A percentile compares a stretch with the other conserved stretches of the same genome.
phyloP scores from a whole-genome alignment of 805 yeast species.

The Pichia californica region DNA sequence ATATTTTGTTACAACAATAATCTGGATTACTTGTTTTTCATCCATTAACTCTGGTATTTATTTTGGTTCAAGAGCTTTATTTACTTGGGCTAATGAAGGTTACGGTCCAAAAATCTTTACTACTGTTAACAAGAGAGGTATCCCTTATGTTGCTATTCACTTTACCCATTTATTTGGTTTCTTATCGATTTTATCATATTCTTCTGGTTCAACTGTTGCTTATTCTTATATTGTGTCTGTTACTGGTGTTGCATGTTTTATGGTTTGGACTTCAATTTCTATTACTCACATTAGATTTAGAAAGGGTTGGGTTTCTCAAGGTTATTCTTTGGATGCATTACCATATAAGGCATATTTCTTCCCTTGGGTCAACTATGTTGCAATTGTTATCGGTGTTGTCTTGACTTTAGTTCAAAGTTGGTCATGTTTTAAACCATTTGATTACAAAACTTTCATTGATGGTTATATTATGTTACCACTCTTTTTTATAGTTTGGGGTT shows the following conservation, averaged over 20 bases:
- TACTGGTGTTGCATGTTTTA: conserved; percentile 60
- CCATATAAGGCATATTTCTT: conserved; percentile 47
- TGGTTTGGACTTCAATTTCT: conserved; percentile 61
- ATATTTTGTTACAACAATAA: conserved; percentile 55
- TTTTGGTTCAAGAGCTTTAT: conserved; percentile 61
- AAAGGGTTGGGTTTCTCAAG: conserved; percentile 37
- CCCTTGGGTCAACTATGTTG: conserved; percentile 46
- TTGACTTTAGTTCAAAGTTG: conserved; percentile 61
- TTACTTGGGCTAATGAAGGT: conserved; percentile 56
- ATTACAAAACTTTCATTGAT: conserved; percentile 49
- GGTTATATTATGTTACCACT: conserved; percentile 59
- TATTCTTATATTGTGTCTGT: conserved; percentile 55
- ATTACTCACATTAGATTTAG: conserved; percentile 54
- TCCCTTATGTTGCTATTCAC: conserved; percentile 56
- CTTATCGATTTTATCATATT: conserved; percentile 48
- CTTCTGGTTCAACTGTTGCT: conserved; percentile 55
- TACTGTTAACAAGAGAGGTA: conserved; percentile 49
- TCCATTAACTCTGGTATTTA: conserved; percentile 67
- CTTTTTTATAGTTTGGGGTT: conserved; percentile 37
- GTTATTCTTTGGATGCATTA: conserved; percentile 39
- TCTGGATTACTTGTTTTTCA: conserved; percentile 56
- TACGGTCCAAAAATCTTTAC: conserved; percentile 40
- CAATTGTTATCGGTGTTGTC: conserved; percentile 43
- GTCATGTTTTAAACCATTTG: conserved; percentile 55
- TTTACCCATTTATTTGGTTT: conserved; percentile 50